Evolutionary conservation across 2,329 filamentous ascomycete genomes (phyloP).

Genomic region (Xylariaceae sp.): DNA sequence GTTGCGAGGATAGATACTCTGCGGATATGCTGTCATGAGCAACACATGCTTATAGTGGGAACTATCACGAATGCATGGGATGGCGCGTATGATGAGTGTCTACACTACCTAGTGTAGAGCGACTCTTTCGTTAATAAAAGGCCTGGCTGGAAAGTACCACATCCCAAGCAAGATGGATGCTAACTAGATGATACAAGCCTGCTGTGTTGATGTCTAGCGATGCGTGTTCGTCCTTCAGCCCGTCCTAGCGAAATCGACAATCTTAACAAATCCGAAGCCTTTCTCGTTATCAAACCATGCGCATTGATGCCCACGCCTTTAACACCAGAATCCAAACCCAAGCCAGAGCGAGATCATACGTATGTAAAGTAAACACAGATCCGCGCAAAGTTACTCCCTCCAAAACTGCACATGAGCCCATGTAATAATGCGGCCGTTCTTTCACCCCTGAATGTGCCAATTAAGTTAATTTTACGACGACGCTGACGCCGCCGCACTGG

Average conservation of each 20-base stretch:
- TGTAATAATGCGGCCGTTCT: slow-evolving; percentile 3
- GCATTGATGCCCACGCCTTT: slow-evolving; percentile 17
- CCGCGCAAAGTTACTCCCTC: slow-evolving; percentile 18
- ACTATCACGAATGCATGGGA: too few species aligned
- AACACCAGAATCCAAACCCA: slow-evolving; percentile 24
- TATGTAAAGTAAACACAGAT: slow-evolving; percentile 19
- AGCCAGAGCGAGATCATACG: slow-evolving; percentile 16
- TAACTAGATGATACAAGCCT: slow-evolving; percentile 10
- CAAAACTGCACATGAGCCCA: slow-evolving; percentile 20
- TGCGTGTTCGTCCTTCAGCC: slow-evolving; percentile 7
- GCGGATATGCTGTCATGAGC: too few species aligned
- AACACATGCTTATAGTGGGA: too few species aligned
- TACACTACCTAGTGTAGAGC: too few species aligned
- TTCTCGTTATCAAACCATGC: slow-evolving; percentile 15
- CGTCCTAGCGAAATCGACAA: slow-evolving; percentile 11
- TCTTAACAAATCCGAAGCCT: slow-evolving; percentile 11
- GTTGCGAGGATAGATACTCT: too few species aligned
- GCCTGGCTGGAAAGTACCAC: too few species aligned
- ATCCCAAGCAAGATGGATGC: too few species aligned
- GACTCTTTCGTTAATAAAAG: too few species aligned
- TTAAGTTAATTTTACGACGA: slow-evolving; percentile 15
- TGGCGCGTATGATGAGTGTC: too few species aligned
- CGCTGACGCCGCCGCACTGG: slow-evolving; percentile 8
- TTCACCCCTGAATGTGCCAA: slow-evolving; percentile 6
- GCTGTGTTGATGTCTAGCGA: slow-evolving; percentile 4